These are phyloP conservation scores for Mallotus repandus DNA, from an alignment of 441 rosid genomes.

Conservation along the genomic window DNA sequence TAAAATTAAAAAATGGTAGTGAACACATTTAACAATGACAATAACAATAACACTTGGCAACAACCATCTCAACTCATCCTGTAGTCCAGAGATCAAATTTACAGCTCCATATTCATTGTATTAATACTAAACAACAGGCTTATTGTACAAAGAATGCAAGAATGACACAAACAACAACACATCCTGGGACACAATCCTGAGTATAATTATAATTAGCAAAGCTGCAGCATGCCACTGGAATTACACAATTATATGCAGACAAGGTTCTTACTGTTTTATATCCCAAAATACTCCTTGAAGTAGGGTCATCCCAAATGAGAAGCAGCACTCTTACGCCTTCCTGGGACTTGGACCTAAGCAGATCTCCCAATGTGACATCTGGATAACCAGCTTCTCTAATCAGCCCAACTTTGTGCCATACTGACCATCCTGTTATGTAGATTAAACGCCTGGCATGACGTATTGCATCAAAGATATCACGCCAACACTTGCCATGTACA, in stretches of 20 bases:
- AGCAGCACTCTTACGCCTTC: conserved; percentile 98
- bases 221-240: background rate
- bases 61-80: background rate
- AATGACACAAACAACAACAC: too few relatives aligned
- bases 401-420: conserved; percentile 85
- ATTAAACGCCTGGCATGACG: conserved; percentile 75
- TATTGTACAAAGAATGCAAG: background rate
- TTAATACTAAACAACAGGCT: conserved; percentile 7
- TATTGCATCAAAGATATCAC: conserved; percentile 82
- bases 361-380: conserved; percentile 68
- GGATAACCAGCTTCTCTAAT: conserved; percentile 58
- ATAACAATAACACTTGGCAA: background rate
- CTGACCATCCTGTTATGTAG: conserved; percentile 97
- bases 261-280: conserved; percentile 65
- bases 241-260: background rate
- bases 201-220: background rate
- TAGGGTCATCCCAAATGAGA: conserved; percentile 97
- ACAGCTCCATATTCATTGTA: background rate
- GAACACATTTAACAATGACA: background rate
- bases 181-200: background rate
- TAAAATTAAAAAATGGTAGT: background rate
- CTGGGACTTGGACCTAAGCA: conserved; percentile 80
- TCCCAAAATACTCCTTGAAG: conserved; percentile 89
- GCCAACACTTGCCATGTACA: conserved; percentile 93
- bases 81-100: background rate